Percentiles rank a stretch among this genome's conserved stretches.
Evolutionary conservation across 2,329 filamentous ascomycete genomes (phyloP).

Genomic region (Zopfia rhizophila): DNA sequence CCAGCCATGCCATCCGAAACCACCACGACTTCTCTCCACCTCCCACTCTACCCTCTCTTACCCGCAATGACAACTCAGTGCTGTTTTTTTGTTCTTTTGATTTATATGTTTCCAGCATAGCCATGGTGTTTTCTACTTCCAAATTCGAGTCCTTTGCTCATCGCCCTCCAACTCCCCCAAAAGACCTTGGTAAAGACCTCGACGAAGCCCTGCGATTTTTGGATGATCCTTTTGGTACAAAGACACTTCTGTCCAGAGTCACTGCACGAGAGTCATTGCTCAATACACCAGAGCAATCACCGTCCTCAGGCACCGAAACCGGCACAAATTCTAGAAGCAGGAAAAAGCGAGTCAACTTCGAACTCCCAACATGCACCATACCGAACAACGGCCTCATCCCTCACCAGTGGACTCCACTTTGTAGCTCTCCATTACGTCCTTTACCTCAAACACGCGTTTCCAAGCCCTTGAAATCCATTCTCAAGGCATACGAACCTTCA

Average conservation of each 20-base stretch:
- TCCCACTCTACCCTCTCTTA: conserved; percentile 3
- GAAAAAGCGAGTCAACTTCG: conserved; percentile 67
- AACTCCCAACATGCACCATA: conserved; percentile 68
- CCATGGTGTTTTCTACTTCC: conserved; percentile 52
- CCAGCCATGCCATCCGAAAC: conserved; percentile 15
- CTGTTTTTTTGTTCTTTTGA: conserved; percentile 29
- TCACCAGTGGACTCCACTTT: conserved; percentile 42
- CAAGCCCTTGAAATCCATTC: conserved; percentile 76
- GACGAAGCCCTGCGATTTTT: conserved; percentile 57
- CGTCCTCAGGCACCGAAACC: conserved; percentile 55
- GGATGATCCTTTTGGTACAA: conserved; percentile 52
- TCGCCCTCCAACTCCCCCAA: conserved; percentile 67
- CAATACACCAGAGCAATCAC: conserved; percentile 55
- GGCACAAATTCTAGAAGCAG: conserved; percentile 46
- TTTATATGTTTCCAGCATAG: conserved; percentile 44
- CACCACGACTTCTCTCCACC: conserved; percentile 19
- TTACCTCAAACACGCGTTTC: conserved; percentile 62
- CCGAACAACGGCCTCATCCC: conserved; percentile 57
- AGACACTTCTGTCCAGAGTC: conserved; percentile 35
- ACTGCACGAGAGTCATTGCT: conserved; percentile 32
- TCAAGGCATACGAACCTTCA: conserved; percentile 72
- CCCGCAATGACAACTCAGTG: conserved; percentile 38
- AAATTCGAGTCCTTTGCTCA: conserved; percentile 59
- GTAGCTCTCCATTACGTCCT: conserved; percentile 57
- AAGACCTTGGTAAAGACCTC: conserved; percentile 52